Evolutionary conservation across 331 rosid genomes (phyloP), one percentile per base, ranked within the genome.

Genomic region (Pyrus hybrid): DNA sequence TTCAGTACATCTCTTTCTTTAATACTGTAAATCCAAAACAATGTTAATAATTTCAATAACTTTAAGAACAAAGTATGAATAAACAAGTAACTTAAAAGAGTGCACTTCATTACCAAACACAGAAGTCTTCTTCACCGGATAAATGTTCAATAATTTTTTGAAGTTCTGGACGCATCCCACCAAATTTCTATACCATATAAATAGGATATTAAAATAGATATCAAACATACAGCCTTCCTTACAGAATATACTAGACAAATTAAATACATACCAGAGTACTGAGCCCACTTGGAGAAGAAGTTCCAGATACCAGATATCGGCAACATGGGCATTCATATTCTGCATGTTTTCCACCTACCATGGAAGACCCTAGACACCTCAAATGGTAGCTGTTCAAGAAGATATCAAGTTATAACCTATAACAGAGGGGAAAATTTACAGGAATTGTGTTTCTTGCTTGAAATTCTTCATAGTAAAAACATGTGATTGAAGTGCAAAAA

Each of bases 301-400:
- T 81, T 76, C 82, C 89, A 69, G 67, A 80, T 80, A 57, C 77
- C 79, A 86, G 77, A 78, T 81, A 63, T 82, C 80, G 85, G 83
- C 98, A 91, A 75, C 78, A 86, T 23, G 80, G 75, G 84, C 98
- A 91, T 22, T 22, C 72, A 81, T 76, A 91, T 43, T 80, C 84
- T 2, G 66, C 25, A 70, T 62, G 63, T 71, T 78, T 72, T 54
- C 61, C 17, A 67, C 71, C 84, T 71, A 68, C 71, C 43, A 74
- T 68, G 33, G 67, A 76, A 75, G 76, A 74, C 77, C 94, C 91
- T 68, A 88, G 77, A 85, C 96, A 90, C 77, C 60, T 77, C 80
- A 81, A 73, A 87, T 94, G 98, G 81, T 90, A 94, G 81, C 98
- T 94, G 93, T 84, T 76, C 85, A 83, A 83, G n/a, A 67, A 71